Conservation (phyloP, 2,329 filamentous ascomycete species). For the Arachnomyces sp. region DNA sequence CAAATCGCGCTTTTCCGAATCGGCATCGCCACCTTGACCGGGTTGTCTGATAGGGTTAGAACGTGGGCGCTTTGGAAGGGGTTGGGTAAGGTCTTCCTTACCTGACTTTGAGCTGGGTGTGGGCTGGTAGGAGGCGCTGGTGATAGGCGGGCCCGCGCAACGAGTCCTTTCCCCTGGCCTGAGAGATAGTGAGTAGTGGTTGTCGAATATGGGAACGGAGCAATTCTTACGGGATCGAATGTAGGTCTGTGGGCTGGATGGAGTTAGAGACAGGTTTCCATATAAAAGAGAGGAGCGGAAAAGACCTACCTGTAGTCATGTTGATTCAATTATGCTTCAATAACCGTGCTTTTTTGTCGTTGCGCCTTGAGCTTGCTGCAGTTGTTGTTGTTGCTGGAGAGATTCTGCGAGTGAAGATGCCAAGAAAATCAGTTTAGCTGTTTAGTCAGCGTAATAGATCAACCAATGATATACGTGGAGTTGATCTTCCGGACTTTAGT, state of each 20-base stretch:
- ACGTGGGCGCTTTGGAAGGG: not conserved
- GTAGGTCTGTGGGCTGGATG: slow-evolving; percentile 69
- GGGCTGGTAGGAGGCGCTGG: slow-evolving; percentile 85
- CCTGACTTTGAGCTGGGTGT: slow-evolving; percentile 86
- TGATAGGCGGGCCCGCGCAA: slow-evolving; percentile 90
- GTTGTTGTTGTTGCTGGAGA: too few species aligned
- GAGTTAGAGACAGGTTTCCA: slow-evolving; percentile 14
- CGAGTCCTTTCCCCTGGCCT: slow-evolving; percentile 91
- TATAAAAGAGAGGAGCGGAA: not conserved
- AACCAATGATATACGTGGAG: too few species aligned
- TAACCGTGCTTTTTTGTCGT: not conserved
- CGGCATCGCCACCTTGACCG: slow-evolving; percentile 81
- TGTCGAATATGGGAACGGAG: slow-evolving; percentile 1
- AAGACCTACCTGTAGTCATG: slow-evolving; percentile 35
- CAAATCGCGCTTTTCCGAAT: slow-evolving; percentile 64
- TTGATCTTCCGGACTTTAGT: too few species aligned
- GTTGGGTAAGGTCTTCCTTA: slow-evolving; percentile 28
- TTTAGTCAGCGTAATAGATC: too few species aligned
- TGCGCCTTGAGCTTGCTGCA: not conserved
- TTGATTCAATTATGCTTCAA: slow-evolving; percentile 9
- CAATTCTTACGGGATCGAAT: slow-evolving; percentile 70
- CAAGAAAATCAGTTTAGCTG: too few species aligned
- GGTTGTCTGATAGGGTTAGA: slow-evolving; percentile 48
- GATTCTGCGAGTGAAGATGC: too few species aligned
- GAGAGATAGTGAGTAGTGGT: slow-evolving; percentile 12